Conservation (phyloP, 2,329 filamentous ascomycete species). For the Xylaria sp. region DNA sequence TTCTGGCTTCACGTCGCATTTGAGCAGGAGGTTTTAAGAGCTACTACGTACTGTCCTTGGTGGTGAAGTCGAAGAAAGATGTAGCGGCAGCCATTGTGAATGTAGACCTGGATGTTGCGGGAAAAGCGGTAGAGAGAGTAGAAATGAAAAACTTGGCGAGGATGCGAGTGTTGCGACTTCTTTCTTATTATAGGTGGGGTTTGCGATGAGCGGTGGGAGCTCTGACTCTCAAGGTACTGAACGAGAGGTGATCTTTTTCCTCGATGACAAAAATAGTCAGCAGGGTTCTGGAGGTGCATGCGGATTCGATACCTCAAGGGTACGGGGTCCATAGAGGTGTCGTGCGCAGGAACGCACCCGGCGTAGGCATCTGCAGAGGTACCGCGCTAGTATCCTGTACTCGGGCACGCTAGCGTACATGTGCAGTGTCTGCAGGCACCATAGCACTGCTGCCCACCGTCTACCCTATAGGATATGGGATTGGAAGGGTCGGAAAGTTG, state of each 20-base stretch:
- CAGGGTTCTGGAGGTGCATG: conserved; percentile 27
- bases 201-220: conserved; percentile 38
- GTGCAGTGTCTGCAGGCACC: background rate
- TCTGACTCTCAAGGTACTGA: conserved; percentile 30
- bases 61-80: conserved; percentile 85
- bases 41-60: conserved; percentile 75
- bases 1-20: background rate
- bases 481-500: conserved; percentile 8
- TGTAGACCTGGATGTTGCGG: conserved; percentile 36
- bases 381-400: background rate
- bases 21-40: conserved; percentile 8
- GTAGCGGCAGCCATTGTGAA: conserved; percentile 73
- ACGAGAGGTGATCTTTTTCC: conserved; percentile 35
- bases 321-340: background rate
- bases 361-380: background rate
- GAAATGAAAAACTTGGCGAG: conserved; percentile 34
- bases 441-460: conserved; percentile 9
- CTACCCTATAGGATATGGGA: background rate
- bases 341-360: background rate
- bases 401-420: background rate
- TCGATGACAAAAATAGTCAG: conserved; percentile 42
- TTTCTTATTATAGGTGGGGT: conserved; percentile 42
- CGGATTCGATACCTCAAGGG: conserved; percentile 4
- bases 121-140: conserved; percentile 26
- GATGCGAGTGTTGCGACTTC: conserved; percentile 21